Evolutionary conservation across 225 moss, liverwort and hornwort genomes (phyloP).

Genomic region (Marchantia polymorpha): DNA sequence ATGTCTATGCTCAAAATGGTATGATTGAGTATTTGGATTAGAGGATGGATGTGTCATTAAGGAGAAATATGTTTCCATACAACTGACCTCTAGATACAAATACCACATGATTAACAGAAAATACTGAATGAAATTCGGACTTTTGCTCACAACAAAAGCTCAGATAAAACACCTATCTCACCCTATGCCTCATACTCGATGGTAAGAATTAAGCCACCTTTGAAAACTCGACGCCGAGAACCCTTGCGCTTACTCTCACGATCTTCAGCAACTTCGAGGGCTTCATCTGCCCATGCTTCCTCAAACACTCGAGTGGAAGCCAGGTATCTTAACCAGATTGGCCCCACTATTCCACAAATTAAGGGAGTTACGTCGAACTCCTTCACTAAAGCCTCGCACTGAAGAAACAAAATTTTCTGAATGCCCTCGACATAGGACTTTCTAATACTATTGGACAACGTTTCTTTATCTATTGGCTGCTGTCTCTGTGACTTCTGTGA

Average conservation of each 20-base stretch:
- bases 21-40: too few species aligned
- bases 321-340: constrained; percentile 87
- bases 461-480: constrained; percentile 26
- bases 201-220: constrained; percentile 20
- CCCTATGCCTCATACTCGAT: background rate
- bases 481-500: constrained; percentile 1
- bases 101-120: background rate
- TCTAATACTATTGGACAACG: constrained; percentile 54
- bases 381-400: constrained; percentile 81
- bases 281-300: constrained; percentile 78
- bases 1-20: too few species aligned
- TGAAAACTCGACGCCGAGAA: constrained; percentile 13
- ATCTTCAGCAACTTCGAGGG: constrained; percentile 69
- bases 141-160: background rate
- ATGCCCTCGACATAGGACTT: constrained; percentile 73
- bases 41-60: background rate
- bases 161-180: background rate
- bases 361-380: constrained; percentile 65
- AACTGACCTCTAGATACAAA: background rate
- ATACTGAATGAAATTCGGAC: background rate
- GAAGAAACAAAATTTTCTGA: constrained; percentile 75
- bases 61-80: background rate
- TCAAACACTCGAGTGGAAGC: constrained; percentile 72
- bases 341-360: constrained; percentile 79
- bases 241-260: constrained; percentile 33